phyloP scores from a whole-genome alignment of 2,329 filamentous ascomycete species.

The Fusarium liriodendri region DNA sequence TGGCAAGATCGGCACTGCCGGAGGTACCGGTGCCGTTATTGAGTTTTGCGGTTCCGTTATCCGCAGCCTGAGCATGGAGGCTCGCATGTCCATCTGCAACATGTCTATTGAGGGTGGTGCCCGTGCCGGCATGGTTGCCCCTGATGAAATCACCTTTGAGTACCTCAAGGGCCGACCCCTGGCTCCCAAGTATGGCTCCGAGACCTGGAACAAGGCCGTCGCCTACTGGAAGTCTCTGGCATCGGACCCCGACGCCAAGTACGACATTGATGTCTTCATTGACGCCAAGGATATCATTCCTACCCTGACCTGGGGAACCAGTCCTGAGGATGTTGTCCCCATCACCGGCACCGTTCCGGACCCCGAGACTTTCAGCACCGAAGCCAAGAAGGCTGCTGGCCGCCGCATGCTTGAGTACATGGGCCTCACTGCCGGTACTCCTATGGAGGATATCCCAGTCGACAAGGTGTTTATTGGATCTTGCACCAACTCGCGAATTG shows the following conservation, averaged over 20 bases:
- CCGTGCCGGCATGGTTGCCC: conserved; percentile 95
- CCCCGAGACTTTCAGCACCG: conserved; percentile 85
- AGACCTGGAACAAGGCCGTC: conserved; percentile 89
- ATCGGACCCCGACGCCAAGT: conserved; percentile 89
- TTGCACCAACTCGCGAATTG: conserved; percentile 97
- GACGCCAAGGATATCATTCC: conserved; percentile 93
- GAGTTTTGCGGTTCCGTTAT: conserved; percentile 98
- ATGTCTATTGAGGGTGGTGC: conserved; percentile 99
- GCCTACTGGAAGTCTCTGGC: conserved; percentile 89
- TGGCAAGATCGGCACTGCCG: conserved; percentile 92
- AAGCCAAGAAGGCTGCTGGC: conserved; percentile 83
- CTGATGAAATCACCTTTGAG: conserved; percentile 92
- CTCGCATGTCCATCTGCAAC: conserved; percentile 99
- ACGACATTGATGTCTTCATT: conserved; percentile 89
- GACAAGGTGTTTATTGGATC: conserved; percentile 99
- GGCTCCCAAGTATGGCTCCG: conserved; percentile 84
- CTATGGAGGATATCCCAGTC: conserved; percentile 89
- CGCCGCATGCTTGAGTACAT: conserved; percentile 93
- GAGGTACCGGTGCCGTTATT: conserved; percentile 93
- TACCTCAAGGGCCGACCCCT: conserved; percentile 93
- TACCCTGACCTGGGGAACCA: conserved; percentile 96
- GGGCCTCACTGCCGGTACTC: conserved; percentile 87
- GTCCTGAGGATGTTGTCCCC: conserved; percentile 93
- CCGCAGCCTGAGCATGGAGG: conserved; percentile 90
- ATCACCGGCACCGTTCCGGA: conserved; percentile 93